Evolutionary conservation across 2,329 filamentous ascomycete species (phyloP).

Genomic region (Pestalotiopsis sp.): DNA sequence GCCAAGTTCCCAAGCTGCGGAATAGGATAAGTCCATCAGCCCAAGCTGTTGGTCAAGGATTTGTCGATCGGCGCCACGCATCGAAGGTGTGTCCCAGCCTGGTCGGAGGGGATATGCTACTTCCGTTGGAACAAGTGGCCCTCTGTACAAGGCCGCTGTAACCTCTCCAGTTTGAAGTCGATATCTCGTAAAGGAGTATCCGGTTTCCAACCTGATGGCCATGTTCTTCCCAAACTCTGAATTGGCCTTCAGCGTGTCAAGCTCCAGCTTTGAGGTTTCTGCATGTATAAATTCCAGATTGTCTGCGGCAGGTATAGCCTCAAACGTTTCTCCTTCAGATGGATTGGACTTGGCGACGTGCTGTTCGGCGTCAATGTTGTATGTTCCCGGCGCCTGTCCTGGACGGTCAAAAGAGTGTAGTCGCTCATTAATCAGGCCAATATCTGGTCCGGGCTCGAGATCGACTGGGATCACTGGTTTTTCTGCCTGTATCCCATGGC

Average conservation of each 20-base stretch:
- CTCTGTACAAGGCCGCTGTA: conserved; percentile 38
- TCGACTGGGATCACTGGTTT: neutral
- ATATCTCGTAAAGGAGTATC: conserved; percentile 40
- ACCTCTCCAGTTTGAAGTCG: conserved; percentile 41
- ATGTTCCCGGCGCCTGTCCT: neutral
- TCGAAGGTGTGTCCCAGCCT: conserved; percentile 22
- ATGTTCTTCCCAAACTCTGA: neutral
- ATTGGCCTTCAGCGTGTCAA: neutral
- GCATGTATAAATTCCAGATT: neutral
- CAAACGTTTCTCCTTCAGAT: too few species aligned
- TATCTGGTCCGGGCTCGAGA: neutral
- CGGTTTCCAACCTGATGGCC: conserved; percentile 24
- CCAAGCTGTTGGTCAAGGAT: conserved; percentile 40
- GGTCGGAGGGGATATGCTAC: neutral
- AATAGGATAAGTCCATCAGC: conserved; percentile 47
- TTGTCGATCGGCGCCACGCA: conserved; percentile 35
- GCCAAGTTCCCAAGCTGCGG: conserved; percentile 45
- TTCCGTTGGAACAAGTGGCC: conserved; percentile 36
- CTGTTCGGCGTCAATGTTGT: neutral
- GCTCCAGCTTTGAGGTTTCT: neutral
- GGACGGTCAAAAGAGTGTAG: conserved; percentile 19
- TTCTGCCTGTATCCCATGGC: neutral
- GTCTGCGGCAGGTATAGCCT: too few species aligned
- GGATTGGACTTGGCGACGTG: too few species aligned
- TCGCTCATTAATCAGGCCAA: neutral